Evolutionary conservation across 805 yeast genomes (phyloP).

Genomic region (Candida golubevii): DNA sequence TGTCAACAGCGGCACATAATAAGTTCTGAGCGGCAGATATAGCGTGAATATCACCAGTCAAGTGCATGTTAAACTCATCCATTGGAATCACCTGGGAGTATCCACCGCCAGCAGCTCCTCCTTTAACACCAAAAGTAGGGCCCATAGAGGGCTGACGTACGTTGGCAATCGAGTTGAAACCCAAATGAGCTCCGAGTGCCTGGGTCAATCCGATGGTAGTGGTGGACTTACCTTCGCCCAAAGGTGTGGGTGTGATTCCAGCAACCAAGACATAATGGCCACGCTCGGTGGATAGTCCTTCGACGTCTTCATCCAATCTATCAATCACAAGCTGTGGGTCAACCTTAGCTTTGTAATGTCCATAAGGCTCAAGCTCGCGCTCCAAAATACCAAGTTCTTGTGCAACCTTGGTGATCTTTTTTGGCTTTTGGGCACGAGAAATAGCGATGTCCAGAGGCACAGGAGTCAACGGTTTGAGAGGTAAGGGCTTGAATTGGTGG

Average conservation of each 20-base stretch:
- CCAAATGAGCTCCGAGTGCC: constrained; percentile 88
- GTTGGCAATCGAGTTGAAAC: constrained; percentile 81
- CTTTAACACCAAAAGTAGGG: constrained; percentile 97
- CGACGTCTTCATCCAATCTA: constrained; percentile 56
- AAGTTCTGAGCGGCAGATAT: constrained; percentile 90
- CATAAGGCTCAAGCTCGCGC: constrained; percentile 81
- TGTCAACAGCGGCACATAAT: constrained; percentile 93
- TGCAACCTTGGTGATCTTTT: constrained; percentile 71
- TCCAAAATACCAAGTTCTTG: constrained; percentile 75
- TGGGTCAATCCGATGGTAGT: constrained; percentile 97
- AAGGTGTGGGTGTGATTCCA: constrained; percentile 97
- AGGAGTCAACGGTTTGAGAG: constrained; percentile 48
- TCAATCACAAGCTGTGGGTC: constrained; percentile 39
- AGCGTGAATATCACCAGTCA: constrained; percentile 97
- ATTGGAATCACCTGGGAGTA: constrained; percentile 96
- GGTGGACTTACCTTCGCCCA: constrained; percentile 97
- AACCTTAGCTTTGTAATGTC: constrained; percentile 87
- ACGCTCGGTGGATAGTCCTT: constrained; percentile 57
- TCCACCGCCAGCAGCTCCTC: constrained; percentile 99
- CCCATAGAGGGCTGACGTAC: constrained; percentile 99
- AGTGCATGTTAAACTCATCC: constrained; percentile 98
- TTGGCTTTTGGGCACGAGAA: constrained; percentile 85
- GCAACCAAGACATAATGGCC: constrained; percentile 91
- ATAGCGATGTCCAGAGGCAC: constrained; percentile 92
- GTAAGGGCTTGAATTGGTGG: constrained; percentile 51